Evolutionary conservation across 805 yeast species (phyloP), one percentile per base, ranked within the genome.

Genomic region (Tetrapisispora pingtungensis): DNA sequence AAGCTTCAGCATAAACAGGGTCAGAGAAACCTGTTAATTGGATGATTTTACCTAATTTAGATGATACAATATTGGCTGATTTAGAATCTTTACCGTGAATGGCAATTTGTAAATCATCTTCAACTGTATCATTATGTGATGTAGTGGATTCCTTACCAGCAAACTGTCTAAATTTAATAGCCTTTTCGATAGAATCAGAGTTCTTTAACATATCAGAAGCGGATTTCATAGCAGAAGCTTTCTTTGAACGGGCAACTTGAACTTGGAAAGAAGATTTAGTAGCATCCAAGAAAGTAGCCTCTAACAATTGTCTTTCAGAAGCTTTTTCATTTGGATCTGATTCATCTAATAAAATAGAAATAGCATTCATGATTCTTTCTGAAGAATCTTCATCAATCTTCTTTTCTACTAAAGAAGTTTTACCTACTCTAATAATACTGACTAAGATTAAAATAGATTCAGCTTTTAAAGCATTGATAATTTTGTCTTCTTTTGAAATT

Each of bases 21-120:
- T 93, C 99, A 0, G 96, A 84, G 66, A 88, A 93, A 15, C 99
- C 99, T n/a, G 98, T 90, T 53, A 93, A 75, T 62, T 86, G 97
- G 41, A 87, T 80, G 56, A 94, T 84, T 64, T 86, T 88, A 64
- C 79, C 83, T 58, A 93, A 74, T 66, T 86, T 83, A 1, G 96
- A 87, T 6, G 84, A 71, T 49, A 80, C 68, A 40, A 78, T 77
- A 49, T 70, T 71, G 51, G 73, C 75, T 7, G 73, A 63, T 27
- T 71, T 68, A 24, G 72, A 67, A 6, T 64, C 50, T 37, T 51
- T 50, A 32, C 66, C 66, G 7, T 59, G 59, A 5, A 75, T 62
- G 5, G 84, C 83, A 46, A 76, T 70, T 10, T 72, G 61, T 38
- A 81, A 61, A 55, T 84, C 93, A 52, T 80, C 81, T 42, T 73